Conservation (phyloP, 2,329 filamentous ascomycete species). For the Botrytis tulipae region DNA sequence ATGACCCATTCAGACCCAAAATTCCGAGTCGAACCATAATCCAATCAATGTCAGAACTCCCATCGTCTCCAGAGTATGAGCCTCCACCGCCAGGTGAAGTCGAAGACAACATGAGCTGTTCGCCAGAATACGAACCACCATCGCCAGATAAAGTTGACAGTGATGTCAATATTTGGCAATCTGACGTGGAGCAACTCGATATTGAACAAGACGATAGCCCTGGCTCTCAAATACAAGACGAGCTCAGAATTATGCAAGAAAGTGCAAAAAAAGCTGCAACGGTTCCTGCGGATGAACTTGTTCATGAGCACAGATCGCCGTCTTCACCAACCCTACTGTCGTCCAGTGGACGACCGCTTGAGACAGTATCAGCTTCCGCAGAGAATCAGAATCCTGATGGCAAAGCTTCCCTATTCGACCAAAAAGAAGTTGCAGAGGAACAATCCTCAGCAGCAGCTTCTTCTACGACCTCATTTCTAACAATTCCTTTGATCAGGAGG, state of each 20-base stretch:
- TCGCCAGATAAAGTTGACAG: constrained; percentile 10
- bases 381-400: background rate
- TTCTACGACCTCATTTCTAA: background rate
- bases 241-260: constrained; percentile 19
- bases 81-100: constrained; percentile 17
- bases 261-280: constrained; percentile 6
- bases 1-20: background rate
- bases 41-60: background rate
- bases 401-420: no score
- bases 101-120: background rate
- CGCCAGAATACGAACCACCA: constrained; percentile 23
- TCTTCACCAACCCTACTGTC: background rate
- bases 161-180: constrained; percentile 8
- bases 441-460: background rate
- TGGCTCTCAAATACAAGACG: constrained; percentile 24
- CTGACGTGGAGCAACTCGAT: constrained; percentile 8
- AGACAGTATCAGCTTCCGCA: background rate
- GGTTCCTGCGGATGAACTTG: background rate
- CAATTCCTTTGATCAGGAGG: background rate
- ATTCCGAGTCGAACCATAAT: background rate
- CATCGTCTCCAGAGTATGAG: constrained; percentile 17
- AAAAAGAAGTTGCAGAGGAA: background rate
- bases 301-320: background rate
- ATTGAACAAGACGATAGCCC: constrained; percentile 19
- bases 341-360: background rate